phyloP scores from a whole-genome alignment of 2,329 filamentous ascomycete genomes.

The Claviceps citrina region DNA sequence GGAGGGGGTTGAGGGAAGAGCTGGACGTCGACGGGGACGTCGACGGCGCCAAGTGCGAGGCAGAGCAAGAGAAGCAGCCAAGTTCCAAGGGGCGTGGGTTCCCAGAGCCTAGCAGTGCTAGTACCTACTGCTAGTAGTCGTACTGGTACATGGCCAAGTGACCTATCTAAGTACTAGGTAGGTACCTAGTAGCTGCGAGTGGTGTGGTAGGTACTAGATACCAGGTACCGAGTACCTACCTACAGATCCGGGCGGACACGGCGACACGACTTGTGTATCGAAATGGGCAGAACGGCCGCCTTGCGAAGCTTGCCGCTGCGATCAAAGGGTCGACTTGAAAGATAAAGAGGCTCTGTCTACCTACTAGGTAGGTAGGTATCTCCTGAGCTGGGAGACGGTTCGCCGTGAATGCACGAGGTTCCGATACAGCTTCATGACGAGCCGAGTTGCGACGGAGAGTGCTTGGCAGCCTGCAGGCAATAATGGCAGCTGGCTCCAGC shows the following conservation, averaged over 20 bases:
- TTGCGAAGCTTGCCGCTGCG: constrained; percentile 1
- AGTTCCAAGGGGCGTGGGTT: too few relatives aligned
- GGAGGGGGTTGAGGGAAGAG: not conserved
- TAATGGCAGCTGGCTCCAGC: not conserved
- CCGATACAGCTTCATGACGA: too few relatives aligned
- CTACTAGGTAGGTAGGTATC: too few relatives aligned
- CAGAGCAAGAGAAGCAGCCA: constrained; percentile 4
- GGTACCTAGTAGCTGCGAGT: too few relatives aligned
- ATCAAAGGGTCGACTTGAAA: too few relatives aligned
- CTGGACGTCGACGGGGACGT: constrained; percentile 1
- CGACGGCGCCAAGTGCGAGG: not conserved
- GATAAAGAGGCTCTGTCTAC: not conserved
- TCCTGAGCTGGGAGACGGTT: not conserved
- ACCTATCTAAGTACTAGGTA: not conserved
- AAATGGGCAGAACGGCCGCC: not conserved
- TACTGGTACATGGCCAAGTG: too few relatives aligned
- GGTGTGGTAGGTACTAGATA: too few relatives aligned
- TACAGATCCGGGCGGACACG: constrained; percentile 10
- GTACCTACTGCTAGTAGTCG: too few relatives aligned
- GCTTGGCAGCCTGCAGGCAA: not conserved
- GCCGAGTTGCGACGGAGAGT: not conserved
- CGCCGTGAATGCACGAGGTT: too few relatives aligned
- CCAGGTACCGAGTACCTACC: constrained; percentile 4
- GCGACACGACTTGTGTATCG: not conserved
- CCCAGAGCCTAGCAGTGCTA: too few relatives aligned